These are phyloP conservation scores for Ulvella scutata DNA, from an alignment of 139 green algal species.

Conservation along the genomic window DNA sequence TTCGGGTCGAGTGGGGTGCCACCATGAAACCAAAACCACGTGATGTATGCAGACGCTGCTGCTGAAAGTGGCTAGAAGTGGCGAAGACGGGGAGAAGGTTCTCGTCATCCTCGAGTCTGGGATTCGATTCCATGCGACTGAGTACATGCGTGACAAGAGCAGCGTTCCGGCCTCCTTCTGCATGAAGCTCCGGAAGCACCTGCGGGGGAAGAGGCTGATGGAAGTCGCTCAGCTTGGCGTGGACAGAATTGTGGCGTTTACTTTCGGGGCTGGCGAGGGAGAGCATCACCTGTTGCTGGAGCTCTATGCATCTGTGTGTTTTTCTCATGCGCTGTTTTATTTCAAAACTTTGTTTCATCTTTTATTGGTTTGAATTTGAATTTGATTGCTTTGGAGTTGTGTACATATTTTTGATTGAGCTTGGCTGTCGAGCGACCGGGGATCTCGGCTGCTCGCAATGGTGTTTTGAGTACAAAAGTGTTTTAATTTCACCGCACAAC, in stretches of 20 bases:
- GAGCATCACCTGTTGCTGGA: constrained; percentile 87
- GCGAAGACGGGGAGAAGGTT: constrained; percentile 85
- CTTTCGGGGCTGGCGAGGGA: constrained; percentile 68
- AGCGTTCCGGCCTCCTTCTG: constrained; percentile 81
- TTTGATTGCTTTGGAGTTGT: background rate
- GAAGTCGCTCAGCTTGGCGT: constrained; percentile 80
- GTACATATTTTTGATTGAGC: background rate
- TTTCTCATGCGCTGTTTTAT: too few species aligned
- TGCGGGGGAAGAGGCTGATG: constrained; percentile 72
- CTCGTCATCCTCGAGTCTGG: constrained; percentile 86
- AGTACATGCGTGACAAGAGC: constrained; percentile 46
- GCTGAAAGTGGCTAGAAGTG: constrained; percentile 72
- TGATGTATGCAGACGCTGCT: constrained; percentile 61
- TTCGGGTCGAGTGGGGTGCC: too few species aligned
- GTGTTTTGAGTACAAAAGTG: too few species aligned
- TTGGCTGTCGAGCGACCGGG: background rate
- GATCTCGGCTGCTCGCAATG: too few species aligned
- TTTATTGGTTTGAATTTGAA: constrained; percentile 5
- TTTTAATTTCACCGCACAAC: too few species aligned
- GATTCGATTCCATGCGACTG: constrained; percentile 71
- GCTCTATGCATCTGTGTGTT: constrained; percentile 83
- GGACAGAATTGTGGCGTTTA: constrained; percentile 87
- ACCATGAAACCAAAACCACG: background rate
- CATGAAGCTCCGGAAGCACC: constrained; percentile 93
- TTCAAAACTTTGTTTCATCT: too few species aligned